Percentiles rank a stretch among this genome's conserved stretches.
Evolutionary conservation across 2,329 filamentous ascomycete genomes (phyloP).

Genomic region (Fusarium xylarioides): DNA sequence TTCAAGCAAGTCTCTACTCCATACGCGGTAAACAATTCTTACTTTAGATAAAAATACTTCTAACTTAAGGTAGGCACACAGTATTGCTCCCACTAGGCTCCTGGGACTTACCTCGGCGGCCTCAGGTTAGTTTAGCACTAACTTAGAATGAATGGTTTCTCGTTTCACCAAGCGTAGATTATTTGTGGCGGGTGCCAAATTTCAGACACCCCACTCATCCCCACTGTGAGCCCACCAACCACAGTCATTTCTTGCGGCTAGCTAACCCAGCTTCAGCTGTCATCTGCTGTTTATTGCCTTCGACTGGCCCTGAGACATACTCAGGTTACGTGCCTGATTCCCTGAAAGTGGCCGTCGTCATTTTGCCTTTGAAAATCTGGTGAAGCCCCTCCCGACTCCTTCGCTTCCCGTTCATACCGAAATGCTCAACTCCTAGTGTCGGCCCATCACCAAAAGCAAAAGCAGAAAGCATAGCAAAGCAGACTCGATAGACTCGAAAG

Average conservation of each 20-base stretch:
- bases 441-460: constrained; percentile 19
- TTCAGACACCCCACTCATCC: constrained; percentile 12
- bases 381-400: constrained; percentile 43
- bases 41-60: not conserved
- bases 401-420: constrained; percentile 41
- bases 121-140: constrained; percentile 22
- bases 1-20: not conserved
- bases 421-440: constrained; percentile 38
- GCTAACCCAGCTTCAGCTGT: constrained; percentile 3
- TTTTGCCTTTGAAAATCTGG: constrained; percentile 44
- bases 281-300: constrained; percentile 3
- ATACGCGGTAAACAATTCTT: not conserved
- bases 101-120: constrained; percentile 18
- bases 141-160: not conserved
- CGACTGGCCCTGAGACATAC: constrained; percentile 10
- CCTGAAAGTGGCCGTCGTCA: constrained; percentile 31
- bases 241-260: not conserved
- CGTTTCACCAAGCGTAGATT: constrained; percentile 29
- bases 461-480: not conserved
- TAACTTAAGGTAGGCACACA: not conserved
- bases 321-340: constrained; percentile 33
- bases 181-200: constrained; percentile 39
- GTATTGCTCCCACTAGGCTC: not conserved
- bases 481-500: constrained; percentile 31
- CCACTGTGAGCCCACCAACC: constrained; percentile 7